phyloP scores from a whole-genome alignment of 192 early-diverging fungal genomes.

The Coemansia sp. region DNA sequence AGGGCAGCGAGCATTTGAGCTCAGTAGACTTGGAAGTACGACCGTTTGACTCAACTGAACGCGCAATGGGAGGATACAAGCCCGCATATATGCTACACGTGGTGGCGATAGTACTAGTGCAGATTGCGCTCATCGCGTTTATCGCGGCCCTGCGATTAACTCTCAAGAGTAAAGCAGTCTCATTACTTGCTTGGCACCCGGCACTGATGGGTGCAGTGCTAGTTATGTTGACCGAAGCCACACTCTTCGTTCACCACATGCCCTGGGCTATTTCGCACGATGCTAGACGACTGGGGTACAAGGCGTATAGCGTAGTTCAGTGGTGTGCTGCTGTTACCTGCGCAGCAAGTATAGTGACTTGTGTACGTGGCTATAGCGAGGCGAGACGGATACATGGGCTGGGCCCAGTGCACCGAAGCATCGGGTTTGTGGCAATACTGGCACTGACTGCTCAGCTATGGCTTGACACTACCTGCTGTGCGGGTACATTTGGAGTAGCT shows the following conservation, averaged over 20 bases:
- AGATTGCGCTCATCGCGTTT: slow-evolving; percentile 12
- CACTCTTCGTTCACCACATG: slow-evolving; percentile 14
- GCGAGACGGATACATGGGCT: not conserved
- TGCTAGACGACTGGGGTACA: not conserved
- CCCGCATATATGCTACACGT: not conserved
- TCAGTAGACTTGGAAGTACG: not conserved
- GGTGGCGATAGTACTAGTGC: slow-evolving; percentile 4
- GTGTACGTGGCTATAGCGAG: not conserved
- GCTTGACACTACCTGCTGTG: not conserved
- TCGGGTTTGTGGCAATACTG: slow-evolving; percentile 14
- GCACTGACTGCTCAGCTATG: slow-evolving; percentile 15
- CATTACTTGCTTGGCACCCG: slow-evolving; percentile 30
- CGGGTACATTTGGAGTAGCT: not conserved
- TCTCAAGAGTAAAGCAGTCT: not conserved
- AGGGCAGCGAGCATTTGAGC: not conserved
- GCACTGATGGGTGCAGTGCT: slow-evolving; percentile 32
- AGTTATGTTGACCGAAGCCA: slow-evolving; percentile 19
- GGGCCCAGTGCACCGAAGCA: slow-evolving; percentile 6
- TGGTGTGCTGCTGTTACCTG: not conserved
- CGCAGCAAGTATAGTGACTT: not conserved
- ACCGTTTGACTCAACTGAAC: not conserved
- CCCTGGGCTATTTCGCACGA: slow-evolving; percentile 10
- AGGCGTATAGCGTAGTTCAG: not conserved
- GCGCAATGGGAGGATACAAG: not conserved
- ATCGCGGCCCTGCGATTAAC: not conserved